Base-by-base conservation (phyloP, 208 protist genomes). In the Tritrichomonas foetus region DNA sequence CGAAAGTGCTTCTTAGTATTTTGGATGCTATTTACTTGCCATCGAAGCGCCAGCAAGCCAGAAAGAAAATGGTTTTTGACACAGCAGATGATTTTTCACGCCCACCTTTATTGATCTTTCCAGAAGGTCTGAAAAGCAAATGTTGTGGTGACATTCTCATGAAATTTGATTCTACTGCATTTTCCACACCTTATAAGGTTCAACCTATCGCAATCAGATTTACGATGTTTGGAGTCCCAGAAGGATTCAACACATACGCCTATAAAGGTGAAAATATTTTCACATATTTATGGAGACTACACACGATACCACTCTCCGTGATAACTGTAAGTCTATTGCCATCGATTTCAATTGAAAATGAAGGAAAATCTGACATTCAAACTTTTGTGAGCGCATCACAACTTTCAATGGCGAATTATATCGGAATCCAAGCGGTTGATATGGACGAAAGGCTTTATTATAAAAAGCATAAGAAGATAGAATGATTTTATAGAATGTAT, bases 241-340 rank as follows among this genome's bases (percentile, higher is more conserved):
- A 89, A n/a, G 78, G 78, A 33, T 61, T 57, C 14, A 89, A 89
- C 57, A 57, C 78, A 33, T 89, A 89, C 27, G 78, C 41, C 14
- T 89, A 89, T 89, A 30, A 82, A 50, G 47, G 78, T 39, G 78
- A 89, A 89, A n/a, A 9, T 47, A 44, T 89, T 39, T 33, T 89
- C 39, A 44, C 5, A 39, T 89, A 89, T 39, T 1, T 39, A 33
- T 89, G 8, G 25, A 53, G 78, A 16, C 27, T 89, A 16, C 30
- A 57, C 9, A 44, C 78, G 44, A 89, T 89, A 47, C 78, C 78
- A 5, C 47, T 33, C 1, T 89, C 78, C 0, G 22, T 57, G 0
- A 11, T 89, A 57, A 41, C 78, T 39, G 9, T 89, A 8, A 44
- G 57, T 27, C 41, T 89, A 20, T 36, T 89, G 3, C 41, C 78